phyloP scores from a whole-genome alignment of 2,329 filamentous ascomycete genomes.

The Diplodia sapinea region DNA sequence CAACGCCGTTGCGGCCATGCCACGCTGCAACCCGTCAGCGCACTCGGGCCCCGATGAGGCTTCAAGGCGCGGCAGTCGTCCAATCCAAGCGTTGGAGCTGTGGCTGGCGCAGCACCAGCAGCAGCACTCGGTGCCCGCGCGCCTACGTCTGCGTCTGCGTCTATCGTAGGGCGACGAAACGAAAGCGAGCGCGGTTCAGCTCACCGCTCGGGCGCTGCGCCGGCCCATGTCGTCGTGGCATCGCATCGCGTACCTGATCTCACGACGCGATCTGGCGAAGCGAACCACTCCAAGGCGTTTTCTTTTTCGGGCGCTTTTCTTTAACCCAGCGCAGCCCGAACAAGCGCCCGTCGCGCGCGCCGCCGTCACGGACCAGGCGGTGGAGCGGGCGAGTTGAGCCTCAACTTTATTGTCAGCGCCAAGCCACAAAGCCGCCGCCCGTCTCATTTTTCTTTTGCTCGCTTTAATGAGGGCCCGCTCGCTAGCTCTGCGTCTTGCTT shows the following conservation, averaged over 20 bases:
- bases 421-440: not conserved
- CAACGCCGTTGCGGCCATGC: not conserved
- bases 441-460: constrained; percentile 16
- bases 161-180: constrained; percentile 20
- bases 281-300: not conserved
- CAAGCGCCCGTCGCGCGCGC: constrained; percentile 13
- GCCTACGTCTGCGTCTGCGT: not conserved
- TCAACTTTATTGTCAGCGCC: constrained; percentile 12
- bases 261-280: constrained; percentile 13
- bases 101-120: not conserved
- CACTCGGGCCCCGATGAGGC: not conserved
- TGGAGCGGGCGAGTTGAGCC: constrained; percentile 16
- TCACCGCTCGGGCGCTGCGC: constrained; percentile 24
- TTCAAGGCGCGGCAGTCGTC: not conserved
- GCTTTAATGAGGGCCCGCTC: constrained; percentile 9
- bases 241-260: constrained; percentile 8
- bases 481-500: not conserved
- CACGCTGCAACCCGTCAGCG: constrained; percentile 14
- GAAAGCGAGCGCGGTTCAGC: constrained; percentile 22
- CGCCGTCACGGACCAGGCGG: constrained; percentile 13
- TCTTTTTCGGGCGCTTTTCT: constrained; percentile 5
- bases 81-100: not conserved
- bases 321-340: not conserved
- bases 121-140: constrained; percentile 8
- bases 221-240: not conserved